Percentiles rank a stretch among this genome's conserved stretches.
Evolutionary conservation across 139 green algal species (phyloP).

Genomic region (Auxenochlorella protothecoides): DNA sequence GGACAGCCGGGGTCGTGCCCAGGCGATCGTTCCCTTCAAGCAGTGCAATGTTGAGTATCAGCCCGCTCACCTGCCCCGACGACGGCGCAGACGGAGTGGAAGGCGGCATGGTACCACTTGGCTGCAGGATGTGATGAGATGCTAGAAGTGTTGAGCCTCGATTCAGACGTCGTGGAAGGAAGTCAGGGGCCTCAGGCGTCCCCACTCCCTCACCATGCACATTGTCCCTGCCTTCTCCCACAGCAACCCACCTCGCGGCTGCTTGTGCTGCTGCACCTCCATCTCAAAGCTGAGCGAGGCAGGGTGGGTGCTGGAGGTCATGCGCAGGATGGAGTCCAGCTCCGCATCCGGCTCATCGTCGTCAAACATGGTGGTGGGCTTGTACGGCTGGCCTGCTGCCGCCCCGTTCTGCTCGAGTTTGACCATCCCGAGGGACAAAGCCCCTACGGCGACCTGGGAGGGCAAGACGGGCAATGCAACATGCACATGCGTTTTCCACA

Average conservation of each 20-base stretch:
- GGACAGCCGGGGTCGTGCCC: too few species aligned
- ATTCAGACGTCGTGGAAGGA: too few species aligned
- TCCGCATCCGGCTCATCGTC: background rate
- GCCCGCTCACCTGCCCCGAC: slow-evolving; percentile 24
- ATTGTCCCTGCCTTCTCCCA: background rate
- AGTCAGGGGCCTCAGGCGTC: background rate
- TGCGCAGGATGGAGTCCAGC: background rate
- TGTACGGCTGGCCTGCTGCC: too few species aligned
- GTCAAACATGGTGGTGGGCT: background rate
- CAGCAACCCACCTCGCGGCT: background rate
- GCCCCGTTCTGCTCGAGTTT: too few species aligned
- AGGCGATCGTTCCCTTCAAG: too few species aligned
- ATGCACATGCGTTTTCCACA: too few species aligned
- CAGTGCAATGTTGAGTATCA: too few species aligned
- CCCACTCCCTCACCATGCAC: background rate
- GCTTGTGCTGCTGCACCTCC: background rate
- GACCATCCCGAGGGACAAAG: too few species aligned
- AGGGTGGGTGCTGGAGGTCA: background rate
- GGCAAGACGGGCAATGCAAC: too few species aligned
- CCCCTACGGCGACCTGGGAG: too few species aligned
- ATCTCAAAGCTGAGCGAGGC: background rate
- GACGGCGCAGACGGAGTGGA: slow-evolving; percentile 44
- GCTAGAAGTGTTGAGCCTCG: background rate
- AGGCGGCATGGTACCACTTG: slow-evolving; percentile 39
- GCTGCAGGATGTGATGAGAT: slow-evolving; percentile 6